Conservation (phyloP, 257 asterid species). For the Paulownia fortunei region DNA sequence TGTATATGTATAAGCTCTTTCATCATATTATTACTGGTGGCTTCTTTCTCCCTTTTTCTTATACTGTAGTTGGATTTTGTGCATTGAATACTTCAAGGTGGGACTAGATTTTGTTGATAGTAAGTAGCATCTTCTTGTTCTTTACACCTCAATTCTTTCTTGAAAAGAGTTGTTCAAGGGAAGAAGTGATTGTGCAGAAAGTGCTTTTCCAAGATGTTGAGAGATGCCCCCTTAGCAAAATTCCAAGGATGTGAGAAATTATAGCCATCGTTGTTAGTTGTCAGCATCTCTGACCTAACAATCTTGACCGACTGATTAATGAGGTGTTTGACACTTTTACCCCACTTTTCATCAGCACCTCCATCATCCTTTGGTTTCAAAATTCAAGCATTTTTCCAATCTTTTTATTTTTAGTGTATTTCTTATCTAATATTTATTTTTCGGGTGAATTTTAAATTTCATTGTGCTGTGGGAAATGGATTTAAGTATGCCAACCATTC, state of each 20-base stretch:
- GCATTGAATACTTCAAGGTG: neutral
- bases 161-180: neutral
- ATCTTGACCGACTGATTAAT: slow-evolving; percentile 21
- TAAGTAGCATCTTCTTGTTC: slow-evolving; percentile 21
- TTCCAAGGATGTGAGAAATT: slow-evolving; percentile 36
- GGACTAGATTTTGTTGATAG: slow-evolving; percentile 11
- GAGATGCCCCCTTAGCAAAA: slow-evolving; percentile 29
- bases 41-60: neutral
- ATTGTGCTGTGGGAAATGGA: too few relatives aligned
- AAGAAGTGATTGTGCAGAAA: slow-evolving; percentile 16
- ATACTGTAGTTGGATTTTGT: neutral
- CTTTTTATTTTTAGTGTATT: neutral
- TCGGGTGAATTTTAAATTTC: neutral
- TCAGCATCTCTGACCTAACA: slow-evolving; percentile 38
- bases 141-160: slow-evolving; percentile 9
- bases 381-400: neutral
- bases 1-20: neutral
- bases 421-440: neutral
- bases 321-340: neutral
- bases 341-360: neutral
- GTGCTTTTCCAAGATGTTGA: neutral
- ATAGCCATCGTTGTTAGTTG: slow-evolving; percentile 23
- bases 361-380: neutral
- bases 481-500: too few relatives aligned
- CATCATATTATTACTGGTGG: neutral